Conservation (phyloP, 805 yeast species). For the Hanseniaspora meyeri region DNA sequence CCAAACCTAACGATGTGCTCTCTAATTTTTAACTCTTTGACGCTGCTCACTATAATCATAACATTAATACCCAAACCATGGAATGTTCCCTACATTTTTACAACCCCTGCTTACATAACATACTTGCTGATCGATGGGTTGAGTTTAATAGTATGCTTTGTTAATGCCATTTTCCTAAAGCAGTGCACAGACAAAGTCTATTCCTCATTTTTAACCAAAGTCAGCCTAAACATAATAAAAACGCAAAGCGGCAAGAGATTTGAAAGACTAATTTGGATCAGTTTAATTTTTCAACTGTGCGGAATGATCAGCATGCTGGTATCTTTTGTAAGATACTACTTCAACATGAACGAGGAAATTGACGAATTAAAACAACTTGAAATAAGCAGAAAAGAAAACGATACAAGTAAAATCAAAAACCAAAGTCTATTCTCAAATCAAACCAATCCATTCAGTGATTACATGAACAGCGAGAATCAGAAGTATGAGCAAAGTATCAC, state of each 20-base stretch:
- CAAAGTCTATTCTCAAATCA: not conserved
- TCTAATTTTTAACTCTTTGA: not conserved
- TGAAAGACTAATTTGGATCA: constrained; percentile 1
- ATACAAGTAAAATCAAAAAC: not conserved
- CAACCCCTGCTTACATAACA: not conserved
- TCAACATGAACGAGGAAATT: constrained; percentile 8
- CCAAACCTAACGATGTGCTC: constrained; percentile 5
- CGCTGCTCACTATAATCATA: not conserved
- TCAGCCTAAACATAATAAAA: constrained; percentile 1
- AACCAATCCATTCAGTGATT: not conserved
- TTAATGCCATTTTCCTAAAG: constrained; percentile 6
- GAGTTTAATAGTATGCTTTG: not conserved
- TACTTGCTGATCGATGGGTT: not conserved
- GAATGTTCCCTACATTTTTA: not conserved
- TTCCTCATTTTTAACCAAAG: constrained; percentile 2
- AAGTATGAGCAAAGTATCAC: not conserved
- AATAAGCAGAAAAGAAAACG: not conserved
- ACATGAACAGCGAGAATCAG: not conserved
- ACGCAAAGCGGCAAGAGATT: not conserved
- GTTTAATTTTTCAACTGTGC: not conserved
- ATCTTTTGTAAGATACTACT: not conserved
- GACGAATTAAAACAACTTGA: constrained; percentile 2
- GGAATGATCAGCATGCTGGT: not conserved
- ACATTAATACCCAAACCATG: constrained; percentile 1
- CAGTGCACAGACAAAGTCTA: not conserved